Conservation (phyloP, 768 basidiomycete species). For the Boletus barrowsii region DNA sequence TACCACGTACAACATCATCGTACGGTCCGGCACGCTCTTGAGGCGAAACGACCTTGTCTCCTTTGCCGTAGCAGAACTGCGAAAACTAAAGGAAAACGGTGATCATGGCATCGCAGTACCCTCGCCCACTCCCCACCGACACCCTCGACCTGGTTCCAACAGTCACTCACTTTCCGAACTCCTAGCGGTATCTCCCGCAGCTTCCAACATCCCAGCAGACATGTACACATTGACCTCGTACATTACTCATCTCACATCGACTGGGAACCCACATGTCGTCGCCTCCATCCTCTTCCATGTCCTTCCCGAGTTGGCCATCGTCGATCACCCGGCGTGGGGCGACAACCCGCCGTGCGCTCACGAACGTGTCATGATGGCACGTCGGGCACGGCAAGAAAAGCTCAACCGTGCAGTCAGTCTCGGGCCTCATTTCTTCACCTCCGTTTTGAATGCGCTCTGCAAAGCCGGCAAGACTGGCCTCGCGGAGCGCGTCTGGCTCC, state of each 20-base stretch:
- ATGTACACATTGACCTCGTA: slow-evolving; percentile 49
- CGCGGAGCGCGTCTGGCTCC: slow-evolving; percentile 62
- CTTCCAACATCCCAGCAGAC: slow-evolving; percentile 34
- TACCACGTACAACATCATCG: slow-evolving; percentile 55
- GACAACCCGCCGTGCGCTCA: slow-evolving; percentile 21
- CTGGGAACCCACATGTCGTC: slow-evolving; percentile 44
- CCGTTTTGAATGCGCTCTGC: slow-evolving; percentile 56
- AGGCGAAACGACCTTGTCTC: slow-evolving; percentile 42
- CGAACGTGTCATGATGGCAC: slow-evolving; percentile 27
- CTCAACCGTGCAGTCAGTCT: slow-evolving; percentile 43
- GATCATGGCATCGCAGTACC: slow-evolving; percentile 25
- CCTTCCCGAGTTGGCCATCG: slow-evolving; percentile 49
- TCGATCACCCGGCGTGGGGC: slow-evolving; percentile 41
- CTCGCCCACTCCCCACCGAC: neutral
- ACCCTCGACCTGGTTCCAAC: neutral
- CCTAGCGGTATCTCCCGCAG: slow-evolving; percentile 12
- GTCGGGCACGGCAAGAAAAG: slow-evolving; percentile 26
- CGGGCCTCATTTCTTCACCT: slow-evolving; percentile 60
- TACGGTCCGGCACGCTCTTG: slow-evolving; percentile 54
- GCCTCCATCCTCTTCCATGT: slow-evolving; percentile 47
- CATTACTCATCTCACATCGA: slow-evolving; percentile 50
- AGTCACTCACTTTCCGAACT: slow-evolving; percentile 10
- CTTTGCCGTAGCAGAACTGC: slow-evolving; percentile 36
- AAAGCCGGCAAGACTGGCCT: slow-evolving; percentile 53
- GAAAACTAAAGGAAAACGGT: slow-evolving; percentile 19